A percentile compares a stretch with the other conserved stretches of the same genome.
Conservation (phyloP, 163 green algal species). For the Coccomyxa subellipsoidea region DNA sequence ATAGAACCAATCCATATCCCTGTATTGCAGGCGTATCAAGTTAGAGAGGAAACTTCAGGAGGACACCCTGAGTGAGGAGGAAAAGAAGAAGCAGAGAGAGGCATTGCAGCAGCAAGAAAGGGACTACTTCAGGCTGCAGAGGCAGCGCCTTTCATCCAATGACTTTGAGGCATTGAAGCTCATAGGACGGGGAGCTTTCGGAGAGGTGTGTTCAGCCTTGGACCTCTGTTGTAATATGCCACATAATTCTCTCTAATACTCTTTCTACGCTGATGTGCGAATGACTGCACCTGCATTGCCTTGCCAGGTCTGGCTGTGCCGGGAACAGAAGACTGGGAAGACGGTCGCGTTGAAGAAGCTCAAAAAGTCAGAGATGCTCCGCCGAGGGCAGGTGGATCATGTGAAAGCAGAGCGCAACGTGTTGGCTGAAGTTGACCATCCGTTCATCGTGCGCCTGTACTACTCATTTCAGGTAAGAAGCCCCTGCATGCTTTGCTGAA, state of each 20-base stretch:
- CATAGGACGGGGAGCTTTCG: constrained; percentile 95
- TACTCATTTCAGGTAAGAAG: constrained; percentile 87
- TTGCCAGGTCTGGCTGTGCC: constrained; percentile 81
- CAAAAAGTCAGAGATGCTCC: constrained; percentile 94
- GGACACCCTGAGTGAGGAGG: constrained; percentile 54
- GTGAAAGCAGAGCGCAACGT: constrained; percentile 95
- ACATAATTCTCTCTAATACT: too few relatives aligned
- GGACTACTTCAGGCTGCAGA: constrained; percentile 80
- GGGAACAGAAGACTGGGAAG: constrained; percentile 76
- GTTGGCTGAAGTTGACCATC: constrained; percentile 87
- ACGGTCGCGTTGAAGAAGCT: constrained; percentile 98
- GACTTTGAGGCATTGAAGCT: constrained; percentile 97
- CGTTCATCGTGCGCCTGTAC: constrained; percentile 90
- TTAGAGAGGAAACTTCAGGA: constrained; percentile 56
- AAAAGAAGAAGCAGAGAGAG: constrained; percentile 49
- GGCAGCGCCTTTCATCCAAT: constrained; percentile 74
- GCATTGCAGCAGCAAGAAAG: constrained; percentile 79
- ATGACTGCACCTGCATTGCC: too few relatives aligned
- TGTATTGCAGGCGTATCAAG: constrained; percentile 46
- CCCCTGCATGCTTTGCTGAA: not conserved
- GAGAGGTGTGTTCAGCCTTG: constrained; percentile 89
- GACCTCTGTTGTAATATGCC: too few relatives aligned
- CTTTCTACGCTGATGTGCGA: too few relatives aligned
- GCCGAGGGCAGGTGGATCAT: constrained; percentile 95
- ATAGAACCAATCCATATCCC: not conserved